A percentile compares a stretch with the other conserved stretches of the same genome.
phyloP scores from a whole-genome alignment of 768 basidiomycete species.

The Pisolithus orientalis region DNA sequence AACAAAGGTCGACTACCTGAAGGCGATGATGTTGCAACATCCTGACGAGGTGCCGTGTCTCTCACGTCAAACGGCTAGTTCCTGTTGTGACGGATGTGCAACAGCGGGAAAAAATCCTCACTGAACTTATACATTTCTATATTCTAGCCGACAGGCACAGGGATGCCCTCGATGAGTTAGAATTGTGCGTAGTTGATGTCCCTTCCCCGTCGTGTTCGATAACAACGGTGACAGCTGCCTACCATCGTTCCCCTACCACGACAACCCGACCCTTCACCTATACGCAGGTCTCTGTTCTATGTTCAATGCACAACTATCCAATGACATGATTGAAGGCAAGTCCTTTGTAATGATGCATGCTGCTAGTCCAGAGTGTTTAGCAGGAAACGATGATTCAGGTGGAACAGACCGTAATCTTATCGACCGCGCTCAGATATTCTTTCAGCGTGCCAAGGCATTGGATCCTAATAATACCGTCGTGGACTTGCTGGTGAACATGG shows the following conservation, averaged over 20 bases:
- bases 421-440: slow-evolving; percentile 46
- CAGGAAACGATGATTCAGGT: neutral
- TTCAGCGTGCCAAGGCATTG: slow-evolving; percentile 55
- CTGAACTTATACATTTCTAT: slow-evolving; percentile 66
- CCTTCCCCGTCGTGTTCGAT: slow-evolving; percentile 1
- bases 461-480: slow-evolving; percentile 55
- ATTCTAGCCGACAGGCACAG: slow-evolving; percentile 51
- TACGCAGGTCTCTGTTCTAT: slow-evolving; percentile 78
- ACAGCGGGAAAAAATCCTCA: slow-evolving; percentile 70
- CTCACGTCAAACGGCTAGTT: slow-evolving; percentile 1
- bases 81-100: neutral
- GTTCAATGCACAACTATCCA: slow-evolving; percentile 45
- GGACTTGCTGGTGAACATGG: slow-evolving; percentile 50
- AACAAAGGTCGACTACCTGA: slow-evolving; percentile 52
- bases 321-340: slow-evolving; percentile 2
- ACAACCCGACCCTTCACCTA: slow-evolving; percentile 70
- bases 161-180: slow-evolving; percentile 79
- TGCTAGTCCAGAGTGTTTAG: neutral
- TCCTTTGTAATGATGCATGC: neutral
- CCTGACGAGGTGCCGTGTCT: slow-evolving; percentile 51
- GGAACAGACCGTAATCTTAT: slow-evolving; percentile 39
- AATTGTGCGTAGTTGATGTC: slow-evolving; percentile 52
- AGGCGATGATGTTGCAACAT: slow-evolving; percentile 64
- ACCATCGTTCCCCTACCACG: slow-evolving; percentile 82
- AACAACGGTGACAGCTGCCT: slow-evolving; percentile 52